These are phyloP conservation scores for Leccinum subgranulosum DNA, from an alignment of 768 basidiomycete genomes.

Conservation along the genomic window DNA sequence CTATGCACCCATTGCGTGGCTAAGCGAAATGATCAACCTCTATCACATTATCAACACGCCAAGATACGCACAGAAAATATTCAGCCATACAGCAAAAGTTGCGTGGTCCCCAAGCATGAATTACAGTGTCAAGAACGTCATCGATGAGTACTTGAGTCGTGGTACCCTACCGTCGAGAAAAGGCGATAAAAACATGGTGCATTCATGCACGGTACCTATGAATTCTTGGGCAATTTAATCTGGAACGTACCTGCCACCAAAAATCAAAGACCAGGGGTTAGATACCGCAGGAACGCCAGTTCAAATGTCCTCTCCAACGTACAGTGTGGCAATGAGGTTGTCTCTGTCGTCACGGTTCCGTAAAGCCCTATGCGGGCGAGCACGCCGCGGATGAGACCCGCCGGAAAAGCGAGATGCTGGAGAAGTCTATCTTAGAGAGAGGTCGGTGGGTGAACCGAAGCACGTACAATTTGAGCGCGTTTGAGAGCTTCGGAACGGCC, in stretches of 20 bases:
- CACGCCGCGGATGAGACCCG: conserved; percentile 82
- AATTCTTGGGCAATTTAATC: conserved; percentile 70
- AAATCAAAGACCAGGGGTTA: background rate
- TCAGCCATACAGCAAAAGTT: background rate
- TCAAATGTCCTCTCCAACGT: conserved; percentile 19
- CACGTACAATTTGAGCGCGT: conserved; percentile 67
- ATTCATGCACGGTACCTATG: conserved; percentile 7
- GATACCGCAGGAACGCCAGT: background rate
- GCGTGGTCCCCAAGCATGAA: background rate
- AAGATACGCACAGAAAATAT: background rate
- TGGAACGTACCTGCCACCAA: conserved; percentile 73
- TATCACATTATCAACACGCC: too few species aligned
- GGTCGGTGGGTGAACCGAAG: background rate
- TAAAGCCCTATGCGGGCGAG: conserved; percentile 75
- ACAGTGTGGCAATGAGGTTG: conserved; percentile 86
- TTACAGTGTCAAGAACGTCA: background rate
- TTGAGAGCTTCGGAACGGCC: conserved; percentile 71
- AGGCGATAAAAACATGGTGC: background rate
- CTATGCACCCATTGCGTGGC: conserved; percentile 9
- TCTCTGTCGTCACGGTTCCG: conserved; percentile 74
- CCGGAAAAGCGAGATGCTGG: conserved; percentile 79
- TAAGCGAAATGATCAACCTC: background rate
- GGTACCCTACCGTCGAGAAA: background rate
- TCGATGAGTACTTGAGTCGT: background rate
- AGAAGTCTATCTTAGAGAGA: background rate